phyloP scores from a whole-genome alignment of 2,329 filamentous ascomycete genomes.

The Zymoseptoria pseudotritici region DNA sequence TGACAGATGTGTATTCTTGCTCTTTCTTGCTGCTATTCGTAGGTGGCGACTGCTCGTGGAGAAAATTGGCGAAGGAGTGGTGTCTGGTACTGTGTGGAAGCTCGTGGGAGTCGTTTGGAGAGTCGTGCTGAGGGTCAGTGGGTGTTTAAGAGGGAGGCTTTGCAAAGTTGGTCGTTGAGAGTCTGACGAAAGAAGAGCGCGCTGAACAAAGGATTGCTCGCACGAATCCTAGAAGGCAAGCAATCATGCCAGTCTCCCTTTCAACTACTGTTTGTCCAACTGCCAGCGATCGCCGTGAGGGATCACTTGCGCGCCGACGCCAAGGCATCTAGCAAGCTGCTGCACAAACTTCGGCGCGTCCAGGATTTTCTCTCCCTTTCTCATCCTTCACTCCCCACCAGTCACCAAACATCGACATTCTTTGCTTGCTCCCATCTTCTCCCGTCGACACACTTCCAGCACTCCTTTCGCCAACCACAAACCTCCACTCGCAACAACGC shows the following conservation, averaged over 20 bases:
- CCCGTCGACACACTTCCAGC: not conserved
- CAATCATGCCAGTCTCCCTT: not conserved
- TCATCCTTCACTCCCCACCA: not conserved
- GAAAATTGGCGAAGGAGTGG: not conserved
- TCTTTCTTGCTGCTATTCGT: not conserved
- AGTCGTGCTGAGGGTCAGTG: not conserved
- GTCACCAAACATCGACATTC: not conserved
- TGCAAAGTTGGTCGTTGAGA: not conserved
- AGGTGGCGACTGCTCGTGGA: not conserved
- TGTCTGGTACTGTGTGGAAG: not conserved
- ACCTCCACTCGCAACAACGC: not conserved
- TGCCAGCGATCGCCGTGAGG: not conserved
- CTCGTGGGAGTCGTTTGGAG: no score
- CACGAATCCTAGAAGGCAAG: not conserved
- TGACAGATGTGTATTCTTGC: no score
- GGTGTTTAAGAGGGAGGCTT: not conserved
- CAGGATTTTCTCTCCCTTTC: not conserved
- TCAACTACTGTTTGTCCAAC: not conserved
- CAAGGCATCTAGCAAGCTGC: not conserved
- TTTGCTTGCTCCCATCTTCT: not conserved
- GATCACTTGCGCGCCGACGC: not conserved
- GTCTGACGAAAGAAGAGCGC: not conserved
- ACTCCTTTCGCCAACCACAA: not conserved
- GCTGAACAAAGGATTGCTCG: not conserved
- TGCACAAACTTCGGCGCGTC: not conserved